phyloP scores from a whole-genome alignment of 148 eudicot genomes.

The Amaranthus cruentus region DNA sequence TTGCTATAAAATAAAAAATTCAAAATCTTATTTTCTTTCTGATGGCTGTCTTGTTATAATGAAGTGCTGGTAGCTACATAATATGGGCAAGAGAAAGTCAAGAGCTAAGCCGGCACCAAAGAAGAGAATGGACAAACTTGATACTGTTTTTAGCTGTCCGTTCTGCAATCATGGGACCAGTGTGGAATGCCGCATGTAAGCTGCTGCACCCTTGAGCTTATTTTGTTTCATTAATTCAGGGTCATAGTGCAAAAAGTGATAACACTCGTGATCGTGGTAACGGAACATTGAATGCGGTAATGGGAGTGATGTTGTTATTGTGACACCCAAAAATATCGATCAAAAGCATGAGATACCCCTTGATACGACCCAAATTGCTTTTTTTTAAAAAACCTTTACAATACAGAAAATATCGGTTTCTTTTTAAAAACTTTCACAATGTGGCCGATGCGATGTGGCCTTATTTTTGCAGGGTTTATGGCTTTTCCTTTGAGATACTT shows the following conservation, averaged over 20 bases:
- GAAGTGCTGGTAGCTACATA: background rate
- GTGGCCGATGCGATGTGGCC: no score
- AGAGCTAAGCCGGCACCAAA: conserved; percentile 87
- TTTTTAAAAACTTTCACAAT: no score
- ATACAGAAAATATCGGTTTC: no score
- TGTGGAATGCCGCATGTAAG: conserved; percentile 88
- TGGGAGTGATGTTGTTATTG: no score
- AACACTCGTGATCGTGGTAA: background rate
- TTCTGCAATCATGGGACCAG: conserved; percentile 88
- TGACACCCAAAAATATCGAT: no score
- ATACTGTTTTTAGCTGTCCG: conserved; percentile 85
- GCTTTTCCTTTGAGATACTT: no score
- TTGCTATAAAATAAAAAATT: no score
- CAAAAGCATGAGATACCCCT: no score
- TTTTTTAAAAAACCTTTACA: no score
- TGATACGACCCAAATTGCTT: no score
- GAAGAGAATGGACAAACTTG: conserved; percentile 88
- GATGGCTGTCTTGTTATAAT: background rate
- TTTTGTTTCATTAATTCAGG: background rate
- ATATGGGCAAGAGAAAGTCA: conserved; percentile 92
- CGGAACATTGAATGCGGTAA: no score
- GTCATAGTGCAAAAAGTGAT: background rate
- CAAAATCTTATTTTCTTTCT: background rate
- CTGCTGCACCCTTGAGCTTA: background rate
- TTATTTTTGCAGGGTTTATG: no score